Evolutionary conservation across 371 early-diverging fungal genomes (phyloP), one percentile per base, ranked within the genome.

Genomic region (Amoeboaphelidium protococcarum): DNA sequence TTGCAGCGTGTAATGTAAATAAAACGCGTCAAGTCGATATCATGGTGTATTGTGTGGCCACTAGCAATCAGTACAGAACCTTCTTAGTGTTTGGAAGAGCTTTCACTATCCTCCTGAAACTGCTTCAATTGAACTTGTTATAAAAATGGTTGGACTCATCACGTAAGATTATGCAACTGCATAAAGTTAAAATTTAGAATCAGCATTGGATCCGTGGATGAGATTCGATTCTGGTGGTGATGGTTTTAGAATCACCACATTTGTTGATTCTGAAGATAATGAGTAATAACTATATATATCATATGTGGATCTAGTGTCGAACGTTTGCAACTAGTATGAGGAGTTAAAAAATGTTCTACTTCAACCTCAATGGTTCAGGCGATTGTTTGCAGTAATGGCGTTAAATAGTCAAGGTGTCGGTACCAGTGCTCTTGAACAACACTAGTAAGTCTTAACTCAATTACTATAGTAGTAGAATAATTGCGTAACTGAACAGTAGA

Each of bases 51-150:
- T 31, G 37, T 16, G 37, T 16, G 16, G 10, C 37, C 37, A n/a
- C n/a, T n/a, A n/a, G n/a, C 37, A 31, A 31, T 10, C 37, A 31
- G 37, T 10, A 31, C 10, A 31, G 10, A 31, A 31, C 37, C 37
- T 16, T 6, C 37, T 31, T 6, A 16, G 16, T 10, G 6, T 31
- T 10, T 31, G 37, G 37, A 31, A 31, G 37, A 16, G 37, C 37
- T 10, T 31, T 31, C 52, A 52, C 23, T 52, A 21, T 24, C 52
- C 52, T 19, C 52, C 52, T 24, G 52, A 52, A 24, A 10, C 50
- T n/a, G 52, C 51, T 2, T 42, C 52, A 1, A 31, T 45, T 20
- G 20, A 19, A 13, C 25, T 52, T n/a, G 6, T 52, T 2, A 25
- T 41, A 3, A 49, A 40, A 41, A 50, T 50, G 27, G 26, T 52